Conservation (phyloP, 2,329 filamentous ascomycete species). For the Fusarium duplospermum region DNA sequence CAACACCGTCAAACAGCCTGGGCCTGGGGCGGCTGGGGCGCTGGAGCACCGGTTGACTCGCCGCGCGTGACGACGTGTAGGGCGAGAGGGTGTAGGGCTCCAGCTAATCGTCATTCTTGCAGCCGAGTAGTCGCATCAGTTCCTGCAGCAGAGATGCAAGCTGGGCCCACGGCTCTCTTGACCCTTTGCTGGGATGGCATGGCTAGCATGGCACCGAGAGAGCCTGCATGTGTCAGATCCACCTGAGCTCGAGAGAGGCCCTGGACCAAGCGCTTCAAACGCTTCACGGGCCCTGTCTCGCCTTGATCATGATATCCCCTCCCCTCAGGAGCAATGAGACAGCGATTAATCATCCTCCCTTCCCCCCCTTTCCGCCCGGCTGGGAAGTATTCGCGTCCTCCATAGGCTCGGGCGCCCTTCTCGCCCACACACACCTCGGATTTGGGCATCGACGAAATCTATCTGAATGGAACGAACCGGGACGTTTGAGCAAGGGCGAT, state of each 20-base stretch:
- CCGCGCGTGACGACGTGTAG: conserved; percentile 27
- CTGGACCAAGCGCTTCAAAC: conserved; percentile 23
- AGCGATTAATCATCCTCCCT: conserved; percentile 17
- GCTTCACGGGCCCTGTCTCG: conserved; percentile 33
- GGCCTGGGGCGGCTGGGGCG: conserved; percentile 15
- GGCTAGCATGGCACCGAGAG: conserved; percentile 23
- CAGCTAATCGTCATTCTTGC: conserved; percentile 27
- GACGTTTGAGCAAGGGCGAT: conserved; percentile 30
- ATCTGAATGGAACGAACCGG: conserved; percentile 19
- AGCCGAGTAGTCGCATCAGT: conserved; percentile 32
- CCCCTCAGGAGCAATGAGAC: conserved; percentile 1
- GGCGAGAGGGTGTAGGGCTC: conserved; percentile 36
- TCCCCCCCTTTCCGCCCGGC: conserved; percentile 16
- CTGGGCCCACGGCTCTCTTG: conserved; percentile 6
- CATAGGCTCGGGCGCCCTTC: conserved; percentile 25
- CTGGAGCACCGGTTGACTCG: conserved; percentile 17
- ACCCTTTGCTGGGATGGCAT: conserved; percentile 5
- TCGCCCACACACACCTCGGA: conserved; percentile 6
- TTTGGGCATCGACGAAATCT: conserved; percentile 33
- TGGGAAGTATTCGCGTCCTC: conserved; percentile 11
- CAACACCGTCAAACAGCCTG: conserved; percentile 6
- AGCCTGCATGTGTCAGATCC: conserved; percentile 41
- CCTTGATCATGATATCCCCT: conserved; percentile 20
- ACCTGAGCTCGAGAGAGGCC: conserved; percentile 23
- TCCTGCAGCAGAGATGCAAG: conserved; percentile 40